Conservation (phyloP, 331 rosid genomes). For the Malus hybrid region DNA sequence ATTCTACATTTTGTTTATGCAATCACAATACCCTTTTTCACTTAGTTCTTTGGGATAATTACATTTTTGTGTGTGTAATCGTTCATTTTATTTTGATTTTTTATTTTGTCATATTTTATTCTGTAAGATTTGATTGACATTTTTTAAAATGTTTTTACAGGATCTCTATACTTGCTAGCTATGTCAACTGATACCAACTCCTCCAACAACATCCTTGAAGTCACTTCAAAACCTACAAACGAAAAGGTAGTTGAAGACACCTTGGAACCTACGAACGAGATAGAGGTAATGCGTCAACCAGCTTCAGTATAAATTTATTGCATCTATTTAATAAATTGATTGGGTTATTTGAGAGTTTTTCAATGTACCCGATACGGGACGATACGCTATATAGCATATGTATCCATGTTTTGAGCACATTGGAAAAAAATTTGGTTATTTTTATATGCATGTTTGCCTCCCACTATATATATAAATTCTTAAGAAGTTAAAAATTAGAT, state of each 20-base stretch:
- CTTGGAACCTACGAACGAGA: neutral
- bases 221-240: neutral
- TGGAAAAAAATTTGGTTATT: no score
- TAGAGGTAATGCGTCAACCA: neutral
- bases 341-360: no score
- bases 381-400: no score
- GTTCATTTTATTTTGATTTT: neutral
- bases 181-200: neutral
- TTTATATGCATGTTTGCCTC: neutral
- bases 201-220: neutral
- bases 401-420: no score
- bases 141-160: neutral
- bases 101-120: neutral
- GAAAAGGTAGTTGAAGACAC: neutral
- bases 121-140: neutral
- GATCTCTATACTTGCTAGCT: neutral
- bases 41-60: neutral
- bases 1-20: neutral
- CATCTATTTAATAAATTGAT: neutral
- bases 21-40: neutral
- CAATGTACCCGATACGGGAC: no score
- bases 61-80: neutral
- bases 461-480: neutral
- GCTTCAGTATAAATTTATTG: neutral
- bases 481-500: no score